A percentile compares a stretch with the other conserved stretches of the same genome.
These are phyloP conservation scores for Byssothecium circinans DNA, from an alignment of 2,329 filamentous ascomycete genomes.

Conservation along the genomic window DNA sequence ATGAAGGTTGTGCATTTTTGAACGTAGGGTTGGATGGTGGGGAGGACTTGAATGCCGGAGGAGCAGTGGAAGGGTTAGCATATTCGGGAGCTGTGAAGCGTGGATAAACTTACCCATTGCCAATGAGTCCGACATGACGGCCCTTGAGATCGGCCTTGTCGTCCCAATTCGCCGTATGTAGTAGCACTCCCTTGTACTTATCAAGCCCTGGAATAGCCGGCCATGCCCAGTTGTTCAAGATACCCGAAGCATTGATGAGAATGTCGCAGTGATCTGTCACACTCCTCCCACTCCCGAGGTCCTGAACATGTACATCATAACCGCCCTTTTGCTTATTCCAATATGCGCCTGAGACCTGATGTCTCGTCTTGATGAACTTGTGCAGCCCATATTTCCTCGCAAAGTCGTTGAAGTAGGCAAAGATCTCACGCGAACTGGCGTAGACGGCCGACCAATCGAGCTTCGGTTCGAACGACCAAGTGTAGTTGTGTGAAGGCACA, in stretches of 20 bases:
- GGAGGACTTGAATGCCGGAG: conserved; percentile 58
- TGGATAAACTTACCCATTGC: conserved; percentile 45
- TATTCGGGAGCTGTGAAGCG: conserved; percentile 20
- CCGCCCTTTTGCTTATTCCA: conserved; percentile 44
- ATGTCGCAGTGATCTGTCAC: conserved; percentile 51
- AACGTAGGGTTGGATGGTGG: conserved; percentile 50
- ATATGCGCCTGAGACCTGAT: conserved; percentile 36
- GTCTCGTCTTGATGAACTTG: conserved; percentile 40
- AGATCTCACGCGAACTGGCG: conserved; percentile 48
- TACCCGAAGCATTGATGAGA: conserved; percentile 53
- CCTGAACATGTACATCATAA: conserved; percentile 41
- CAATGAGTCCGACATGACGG: conserved; percentile 57
- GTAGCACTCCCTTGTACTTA: conserved; percentile 55
- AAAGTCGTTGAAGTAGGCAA: conserved; percentile 47
- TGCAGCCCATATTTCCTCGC: conserved; percentile 44
- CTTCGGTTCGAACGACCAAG: conserved; percentile 54
- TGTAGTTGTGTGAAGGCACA: conserved; percentile 57
- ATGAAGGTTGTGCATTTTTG: conserved; percentile 54
- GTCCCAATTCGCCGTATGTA: conserved; percentile 62
- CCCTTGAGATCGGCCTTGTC: conserved; percentile 51
- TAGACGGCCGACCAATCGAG: conserved; percentile 49
- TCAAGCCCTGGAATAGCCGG: conserved; percentile 56
- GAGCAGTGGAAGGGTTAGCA: conserved; percentile 45
- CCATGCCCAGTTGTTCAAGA: conserved; percentile 56
- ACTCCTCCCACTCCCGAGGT: conserved; percentile 28